Conservation (phyloP, 345 rosid genomes). For the Aquilaria sinensis region DNA sequence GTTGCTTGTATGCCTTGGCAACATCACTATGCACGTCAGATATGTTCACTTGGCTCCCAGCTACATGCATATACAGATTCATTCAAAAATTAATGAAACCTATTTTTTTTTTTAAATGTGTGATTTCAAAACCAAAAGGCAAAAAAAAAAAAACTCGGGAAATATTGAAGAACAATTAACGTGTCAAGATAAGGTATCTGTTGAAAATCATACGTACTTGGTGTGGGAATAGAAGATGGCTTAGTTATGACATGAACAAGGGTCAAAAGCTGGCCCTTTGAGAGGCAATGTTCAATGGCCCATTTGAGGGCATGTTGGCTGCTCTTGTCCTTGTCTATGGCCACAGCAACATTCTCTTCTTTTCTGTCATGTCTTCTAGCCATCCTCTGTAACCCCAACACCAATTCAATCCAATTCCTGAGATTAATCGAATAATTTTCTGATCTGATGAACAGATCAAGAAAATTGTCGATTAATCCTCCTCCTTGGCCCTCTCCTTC, state of each 20-base stretch:
- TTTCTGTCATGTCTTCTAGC: constrained; percentile 9
- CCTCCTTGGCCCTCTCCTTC: no score
- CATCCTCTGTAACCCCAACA: constrained; percentile 6
- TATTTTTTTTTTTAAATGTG: background rate
- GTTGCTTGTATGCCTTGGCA: constrained; percentile 20
- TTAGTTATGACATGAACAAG: constrained; percentile 61
- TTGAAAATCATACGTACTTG: constrained; percentile 18
- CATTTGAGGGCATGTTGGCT: constrained; percentile 80
- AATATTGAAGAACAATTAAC: no score
- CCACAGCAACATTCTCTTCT: constrained; percentile 43
- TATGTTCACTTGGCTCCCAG: constrained; percentile 23
- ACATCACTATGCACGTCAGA: constrained; percentile 22
- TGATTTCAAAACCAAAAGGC: background rate
- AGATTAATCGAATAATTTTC: no score
- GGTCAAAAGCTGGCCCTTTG: constrained; percentile 46
- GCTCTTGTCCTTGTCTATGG: constrained; percentile 68
- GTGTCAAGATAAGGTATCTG: no score
- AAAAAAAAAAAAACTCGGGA: background rate
- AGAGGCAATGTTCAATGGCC: constrained; percentile 56
- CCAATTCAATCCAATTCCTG: no score
- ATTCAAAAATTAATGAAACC: background rate
- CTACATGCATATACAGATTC: constrained; percentile 18
- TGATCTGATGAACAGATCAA: no score
- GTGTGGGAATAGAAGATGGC: constrained; percentile 30
- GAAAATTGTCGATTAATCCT: no score